Conservation (phyloP, 2,329 filamentous ascomycete genomes). For the Fusarium graminum region DNA sequence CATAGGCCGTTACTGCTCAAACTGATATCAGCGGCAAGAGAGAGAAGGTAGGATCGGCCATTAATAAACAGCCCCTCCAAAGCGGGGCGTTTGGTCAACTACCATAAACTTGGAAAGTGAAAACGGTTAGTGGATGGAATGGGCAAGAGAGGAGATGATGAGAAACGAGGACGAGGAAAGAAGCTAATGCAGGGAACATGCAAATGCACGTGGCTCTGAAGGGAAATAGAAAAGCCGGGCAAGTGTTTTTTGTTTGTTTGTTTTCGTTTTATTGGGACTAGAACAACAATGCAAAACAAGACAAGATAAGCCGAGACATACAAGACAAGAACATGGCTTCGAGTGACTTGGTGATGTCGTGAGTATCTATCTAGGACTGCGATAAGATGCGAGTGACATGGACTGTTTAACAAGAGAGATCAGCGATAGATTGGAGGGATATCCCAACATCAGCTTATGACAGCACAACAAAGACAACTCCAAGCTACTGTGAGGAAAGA, state of each 20-base stretch:
- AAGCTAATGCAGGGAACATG: conserved; percentile 30
- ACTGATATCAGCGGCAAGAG: conserved; percentile 13
- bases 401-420: neutral
- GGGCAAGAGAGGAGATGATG: neutral
- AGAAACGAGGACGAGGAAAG: neutral
- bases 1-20: conserved; percentile 4
- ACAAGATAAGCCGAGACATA: too few relatives aligned
- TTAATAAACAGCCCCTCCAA: conserved; percentile 19
- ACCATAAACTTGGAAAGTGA: conserved; percentile 15
- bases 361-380: conserved; percentile 2
- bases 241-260: conserved; percentile 16
- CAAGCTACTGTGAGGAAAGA: neutral
- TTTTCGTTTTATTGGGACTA: neutral
- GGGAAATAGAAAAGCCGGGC: conserved; percentile 26
- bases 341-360: conserved; percentile 15
- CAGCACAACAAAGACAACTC: neutral
- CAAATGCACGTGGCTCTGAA: conserved; percentile 33
- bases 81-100: conserved; percentile 20
- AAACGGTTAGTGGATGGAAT: neutral
- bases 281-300: neutral
- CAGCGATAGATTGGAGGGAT: too few relatives aligned
- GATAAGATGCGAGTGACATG: neutral
- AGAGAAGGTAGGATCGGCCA: neutral
- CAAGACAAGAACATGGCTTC: neutral
- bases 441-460: neutral